These are phyloP conservation scores for Theobroma grandiflorum DNA, from an alignment of 441 rosid genomes.

Conservation along the genomic window DNA sequence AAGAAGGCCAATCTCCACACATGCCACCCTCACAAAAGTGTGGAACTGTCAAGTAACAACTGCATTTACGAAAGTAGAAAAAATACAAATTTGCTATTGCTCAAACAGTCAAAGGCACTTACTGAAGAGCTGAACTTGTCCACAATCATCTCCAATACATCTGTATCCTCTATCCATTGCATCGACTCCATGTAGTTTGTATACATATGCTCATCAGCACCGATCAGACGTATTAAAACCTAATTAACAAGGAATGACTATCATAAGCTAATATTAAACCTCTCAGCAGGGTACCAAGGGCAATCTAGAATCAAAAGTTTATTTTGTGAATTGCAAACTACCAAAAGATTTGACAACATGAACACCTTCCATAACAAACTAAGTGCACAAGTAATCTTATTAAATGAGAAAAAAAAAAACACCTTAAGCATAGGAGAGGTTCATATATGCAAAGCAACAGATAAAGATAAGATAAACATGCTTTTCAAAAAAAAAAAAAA, in stretches of 20 bases:
- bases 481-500: not conserved
- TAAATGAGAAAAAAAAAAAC: not conserved
- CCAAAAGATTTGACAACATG: not conserved
- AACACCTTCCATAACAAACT: not conserved
- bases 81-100: conserved; percentile 1
- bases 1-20: not conserved
- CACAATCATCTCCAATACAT: conserved; percentile 89
- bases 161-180: conserved; percentile 92
- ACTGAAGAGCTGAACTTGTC: conserved; percentile 96
- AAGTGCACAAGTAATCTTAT: not conserved
- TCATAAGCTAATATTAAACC: conserved; percentile 4
- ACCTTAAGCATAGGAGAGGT: not conserved
- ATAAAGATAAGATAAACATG: conserved; percentile 13
- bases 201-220: conserved; percentile 92
- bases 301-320: not conserved
- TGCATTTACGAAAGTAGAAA: not conserved
- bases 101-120: conserved; percentile 40
- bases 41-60: not conserved
- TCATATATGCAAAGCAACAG: conserved; percentile 25
- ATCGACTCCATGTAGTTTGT: conserved; percentile 72
- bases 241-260: conserved; percentile 39
- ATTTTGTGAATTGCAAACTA: not conserved
- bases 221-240: conserved; percentile 87
- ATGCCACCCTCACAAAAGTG: not conserved
- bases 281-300: not conserved